Conservation (phyloP, 257 asterid species). For the Nicotiana tabacum region DNA sequence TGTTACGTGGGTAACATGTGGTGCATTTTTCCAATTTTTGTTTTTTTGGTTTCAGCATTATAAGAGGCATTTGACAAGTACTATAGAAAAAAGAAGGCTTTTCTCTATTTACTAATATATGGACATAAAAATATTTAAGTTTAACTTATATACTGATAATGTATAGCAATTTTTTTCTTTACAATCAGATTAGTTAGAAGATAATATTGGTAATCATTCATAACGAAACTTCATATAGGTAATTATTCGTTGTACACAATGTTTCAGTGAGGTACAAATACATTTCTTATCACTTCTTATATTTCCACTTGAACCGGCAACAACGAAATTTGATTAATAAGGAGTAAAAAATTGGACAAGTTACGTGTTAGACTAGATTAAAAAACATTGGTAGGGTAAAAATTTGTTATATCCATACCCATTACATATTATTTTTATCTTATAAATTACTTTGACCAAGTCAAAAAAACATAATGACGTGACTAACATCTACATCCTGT, state of each 20-base stretch:
- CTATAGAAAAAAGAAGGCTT: background rate
- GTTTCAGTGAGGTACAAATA: too few species aligned
- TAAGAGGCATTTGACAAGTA: background rate
- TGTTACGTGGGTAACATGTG: background rate
- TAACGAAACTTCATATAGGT: too few species aligned
- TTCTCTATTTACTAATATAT: background rate
- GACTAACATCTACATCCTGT: background rate
- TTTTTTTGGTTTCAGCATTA: background rate
- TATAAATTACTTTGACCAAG: conserved; percentile 11
- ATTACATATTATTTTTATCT: background rate
- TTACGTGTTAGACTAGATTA: too few species aligned
- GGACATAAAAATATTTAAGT: background rate
- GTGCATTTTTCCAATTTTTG: background rate
- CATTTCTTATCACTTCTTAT: too few species aligned
- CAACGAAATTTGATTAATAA: too few species aligned
- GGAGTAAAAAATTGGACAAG: background rate
- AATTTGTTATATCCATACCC: background rate
- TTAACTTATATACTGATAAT: too few species aligned
- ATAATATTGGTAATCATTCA: background rate
- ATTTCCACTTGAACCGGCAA: too few species aligned
- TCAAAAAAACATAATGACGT: background rate
- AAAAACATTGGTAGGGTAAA: too few species aligned
- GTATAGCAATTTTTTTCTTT: too few species aligned
- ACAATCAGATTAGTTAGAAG: background rate
- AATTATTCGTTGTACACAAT: too few species aligned